These are phyloP conservation scores for Cutaneotrichosporon cavernicola DNA, from an alignment of 1,284 basidiomycete species.

Conservation along the genomic window DNA sequence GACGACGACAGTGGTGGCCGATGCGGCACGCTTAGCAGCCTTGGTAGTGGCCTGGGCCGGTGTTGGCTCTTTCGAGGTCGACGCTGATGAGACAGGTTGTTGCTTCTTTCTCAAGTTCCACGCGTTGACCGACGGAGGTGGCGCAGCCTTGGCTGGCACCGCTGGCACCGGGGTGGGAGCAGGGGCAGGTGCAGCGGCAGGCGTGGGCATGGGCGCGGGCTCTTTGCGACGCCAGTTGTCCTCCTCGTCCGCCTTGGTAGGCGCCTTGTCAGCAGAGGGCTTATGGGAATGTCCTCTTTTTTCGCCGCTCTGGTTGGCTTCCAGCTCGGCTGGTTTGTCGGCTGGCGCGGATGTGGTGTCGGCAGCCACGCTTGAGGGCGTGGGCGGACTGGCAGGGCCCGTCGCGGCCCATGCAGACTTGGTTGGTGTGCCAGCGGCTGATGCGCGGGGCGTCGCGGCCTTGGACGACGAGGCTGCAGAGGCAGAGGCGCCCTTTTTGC, in stretches of 20 bases:
- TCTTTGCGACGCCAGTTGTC: conserved; percentile 37
- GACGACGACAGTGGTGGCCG: background rate
- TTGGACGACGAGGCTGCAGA: conserved; percentile 11
- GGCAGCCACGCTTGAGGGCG: background rate
- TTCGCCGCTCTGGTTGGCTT: conserved; percentile 1
- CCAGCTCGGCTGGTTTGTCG: background rate
- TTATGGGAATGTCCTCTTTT: background rate
- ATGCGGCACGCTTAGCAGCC: background rate
- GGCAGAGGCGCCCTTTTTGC: conserved; percentile 19
- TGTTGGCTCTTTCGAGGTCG: conserved; percentile 9
- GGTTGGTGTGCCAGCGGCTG: conserved; percentile 13
- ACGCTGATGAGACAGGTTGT: conserved; percentile 15
- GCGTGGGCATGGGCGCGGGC: conserved; percentile 14
- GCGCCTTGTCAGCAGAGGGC: conserved; percentile 4
- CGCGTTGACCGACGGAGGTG: conserved; percentile 41
- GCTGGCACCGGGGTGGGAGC: conserved; percentile 12
- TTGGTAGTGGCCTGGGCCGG: conserved; percentile 13
- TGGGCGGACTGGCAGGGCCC: conserved; percentile 6
- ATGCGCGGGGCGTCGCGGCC: conserved; percentile 8
- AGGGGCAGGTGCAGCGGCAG: conserved; percentile 13
- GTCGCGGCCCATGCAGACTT: conserved; percentile 37
- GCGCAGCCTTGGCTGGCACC: conserved; percentile 24
- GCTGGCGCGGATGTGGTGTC: background rate
- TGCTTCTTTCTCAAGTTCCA: conserved; percentile 47
- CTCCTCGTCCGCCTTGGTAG: conserved; percentile 26